Evolutionary conservation across 129 eudicot species (phyloP).

Genomic region (Deinandra increscens): DNA sequence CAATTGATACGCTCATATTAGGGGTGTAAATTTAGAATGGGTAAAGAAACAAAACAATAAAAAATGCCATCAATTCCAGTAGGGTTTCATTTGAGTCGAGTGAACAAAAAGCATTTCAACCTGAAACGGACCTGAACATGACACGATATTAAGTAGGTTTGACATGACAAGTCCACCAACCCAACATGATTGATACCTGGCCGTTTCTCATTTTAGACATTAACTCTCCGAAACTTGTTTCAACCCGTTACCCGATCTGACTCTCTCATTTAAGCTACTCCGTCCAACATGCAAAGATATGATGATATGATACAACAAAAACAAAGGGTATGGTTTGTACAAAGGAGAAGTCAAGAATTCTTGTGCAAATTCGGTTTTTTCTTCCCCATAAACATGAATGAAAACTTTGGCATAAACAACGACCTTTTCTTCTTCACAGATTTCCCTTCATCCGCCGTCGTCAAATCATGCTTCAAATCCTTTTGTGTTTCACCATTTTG

Average conservation of each 20-base stretch:
- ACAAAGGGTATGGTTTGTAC: slow-evolving; percentile 6
- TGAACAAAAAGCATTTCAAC: too few species aligned
- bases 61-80: too few species aligned
- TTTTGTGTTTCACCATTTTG: slow-evolving; percentile 62
- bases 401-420: slow-evolving; percentile 57
- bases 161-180: too few species aligned
- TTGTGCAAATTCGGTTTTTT: slow-evolving; percentile 35
- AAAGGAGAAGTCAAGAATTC: slow-evolving; percentile 6
- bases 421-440: slow-evolving; percentile 51
- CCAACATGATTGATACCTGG: too few species aligned
- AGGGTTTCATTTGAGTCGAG: too few species aligned
- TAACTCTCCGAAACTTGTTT: neutral
- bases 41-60: too few species aligned
- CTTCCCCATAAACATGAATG: slow-evolving; percentile 50
- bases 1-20: too few species aligned
- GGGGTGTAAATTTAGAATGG: too few species aligned
- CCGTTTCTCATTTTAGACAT: too few species aligned
- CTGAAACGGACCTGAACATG: too few species aligned
- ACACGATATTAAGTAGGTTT: too few species aligned
- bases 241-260: neutral
- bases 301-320: slow-evolving; percentile 15
- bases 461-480: slow-evolving; percentile 21
- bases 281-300: neutral
- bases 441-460: slow-evolving; percentile 33
- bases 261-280: neutral